Evolutionary conservation across 805 yeast species (phyloP).

Genomic region (Kodamaea fukazawae): DNA sequence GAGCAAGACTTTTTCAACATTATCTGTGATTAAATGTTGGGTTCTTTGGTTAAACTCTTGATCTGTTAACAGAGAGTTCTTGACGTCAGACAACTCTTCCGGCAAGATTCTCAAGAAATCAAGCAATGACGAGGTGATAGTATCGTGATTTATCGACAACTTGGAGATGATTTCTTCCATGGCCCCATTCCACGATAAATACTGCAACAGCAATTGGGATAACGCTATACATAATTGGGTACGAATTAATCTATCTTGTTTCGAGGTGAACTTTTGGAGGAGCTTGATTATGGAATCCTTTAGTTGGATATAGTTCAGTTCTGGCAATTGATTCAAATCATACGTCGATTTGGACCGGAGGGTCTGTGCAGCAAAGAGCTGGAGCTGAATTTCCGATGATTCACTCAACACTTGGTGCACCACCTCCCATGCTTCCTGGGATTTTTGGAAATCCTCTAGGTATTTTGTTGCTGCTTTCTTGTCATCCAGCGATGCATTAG

Average conservation of each 20-base stretch:
- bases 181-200: slow-evolving; percentile 67
- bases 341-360: slow-evolving; percentile 79
- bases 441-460: slow-evolving; percentile 81
- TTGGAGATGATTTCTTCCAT: slow-evolving; percentile 60
- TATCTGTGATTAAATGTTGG: slow-evolving; percentile 57
- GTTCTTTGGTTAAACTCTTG: slow-evolving; percentile 73
- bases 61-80: slow-evolving; percentile 73
- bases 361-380: slow-evolving; percentile 89
- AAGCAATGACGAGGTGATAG: slow-evolving; percentile 48
- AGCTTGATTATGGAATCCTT: slow-evolving; percentile 65
- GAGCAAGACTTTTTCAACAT: slow-evolving; percentile 65
- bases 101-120: slow-evolving; percentile 87
- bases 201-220: slow-evolving; percentile 80
- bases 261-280: slow-evolving; percentile 42
- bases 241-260: slow-evolving; percentile 53
- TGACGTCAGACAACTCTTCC: slow-evolving; percentile 80
- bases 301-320: slow-evolving; percentile 52
- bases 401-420: slow-evolving; percentile 53
- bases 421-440: slow-evolving; percentile 75
- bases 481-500: slow-evolving; percentile 42
- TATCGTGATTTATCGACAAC: slow-evolving; percentile 37
- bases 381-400: slow-evolving; percentile 49
- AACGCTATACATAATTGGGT: slow-evolving; percentile 81
- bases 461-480: slow-evolving; percentile 50
- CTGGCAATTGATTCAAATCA: slow-evolving; percentile 77